A percentile compares a stretch with the other conserved stretches of the same genome.
Conservation (phyloP, 192 early-diverging fungal genomes). For the Coemansia sp. region DNA sequence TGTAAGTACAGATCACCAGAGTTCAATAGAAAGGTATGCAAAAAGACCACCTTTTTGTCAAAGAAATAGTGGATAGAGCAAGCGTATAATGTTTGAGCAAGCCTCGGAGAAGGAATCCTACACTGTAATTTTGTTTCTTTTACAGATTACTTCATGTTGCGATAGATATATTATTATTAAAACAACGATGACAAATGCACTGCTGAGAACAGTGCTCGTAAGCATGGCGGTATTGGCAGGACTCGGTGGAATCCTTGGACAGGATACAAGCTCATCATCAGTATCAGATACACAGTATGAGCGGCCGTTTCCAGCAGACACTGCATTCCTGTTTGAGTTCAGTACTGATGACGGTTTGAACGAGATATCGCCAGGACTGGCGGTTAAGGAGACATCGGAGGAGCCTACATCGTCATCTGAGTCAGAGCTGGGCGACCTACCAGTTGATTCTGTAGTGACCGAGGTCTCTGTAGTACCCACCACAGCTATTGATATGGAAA, state of each 20-base stretch:
- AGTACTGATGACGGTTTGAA: background rate
- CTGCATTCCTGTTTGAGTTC: background rate
- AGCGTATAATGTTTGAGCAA: too few species aligned
- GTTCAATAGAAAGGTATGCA: too few species aligned
- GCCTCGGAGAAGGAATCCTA: background rate
- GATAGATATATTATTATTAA: background rate
- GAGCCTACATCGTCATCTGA: background rate
- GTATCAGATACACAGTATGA: background rate
- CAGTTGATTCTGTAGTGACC: background rate
- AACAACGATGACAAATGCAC: background rate
- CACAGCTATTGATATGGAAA: slow-evolving; percentile 4
- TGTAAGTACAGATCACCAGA: too few species aligned
- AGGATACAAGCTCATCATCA: background rate
- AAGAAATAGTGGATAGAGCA: too few species aligned
- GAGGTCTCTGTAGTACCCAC: background rate
- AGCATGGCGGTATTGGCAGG: background rate
- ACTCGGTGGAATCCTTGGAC: background rate
- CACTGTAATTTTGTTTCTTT: background rate
- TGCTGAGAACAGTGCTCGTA: background rate
- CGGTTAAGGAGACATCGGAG: slow-evolving; percentile 19
- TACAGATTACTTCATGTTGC: background rate
- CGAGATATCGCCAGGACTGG: slow-evolving; percentile 2
- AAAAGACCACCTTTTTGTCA: background rate
- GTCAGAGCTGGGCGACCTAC: slow-evolving; percentile 5
- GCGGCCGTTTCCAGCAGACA: background rate